phyloP scores from a whole-genome alignment of 805 yeast genomes.

The Candida nitratophila region DNA sequence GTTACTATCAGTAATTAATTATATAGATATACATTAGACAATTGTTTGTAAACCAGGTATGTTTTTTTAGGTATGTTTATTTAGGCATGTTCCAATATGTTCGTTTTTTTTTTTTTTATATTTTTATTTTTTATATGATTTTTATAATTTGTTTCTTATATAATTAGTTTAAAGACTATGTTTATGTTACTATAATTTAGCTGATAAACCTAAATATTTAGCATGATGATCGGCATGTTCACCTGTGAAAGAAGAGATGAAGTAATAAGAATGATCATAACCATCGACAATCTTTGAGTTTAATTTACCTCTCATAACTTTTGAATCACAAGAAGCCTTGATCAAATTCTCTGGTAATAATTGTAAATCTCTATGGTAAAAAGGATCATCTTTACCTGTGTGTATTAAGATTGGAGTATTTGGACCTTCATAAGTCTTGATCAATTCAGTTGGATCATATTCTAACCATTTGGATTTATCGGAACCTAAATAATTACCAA shows the following conservation, averaged over 20 bases:
- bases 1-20: not conserved
- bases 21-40: no score
- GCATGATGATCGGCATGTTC: slow-evolving; percentile 88
- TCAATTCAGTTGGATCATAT: slow-evolving; percentile 81
- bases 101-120: not conserved
- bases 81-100: no score
- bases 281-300: slow-evolving; percentile 63
- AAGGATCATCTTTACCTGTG: slow-evolving; percentile 74
- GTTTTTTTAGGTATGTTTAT: no score
- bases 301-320: slow-evolving; percentile 49
- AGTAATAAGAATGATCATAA: slow-evolving; percentile 88
- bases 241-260: slow-evolving; percentile 69
- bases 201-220: slow-evolving; percentile 31
- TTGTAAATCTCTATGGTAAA: slow-evolving; percentile 44
- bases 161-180: not conserved
- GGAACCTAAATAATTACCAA: slow-evolving; percentile 67
- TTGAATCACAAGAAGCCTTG: slow-evolving; percentile 49
- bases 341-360: slow-evolving; percentile 70
- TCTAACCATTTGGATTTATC: slow-evolving; percentile 56
- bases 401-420: slow-evolving; percentile 63
- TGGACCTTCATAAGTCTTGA: slow-evolving; percentile 49
- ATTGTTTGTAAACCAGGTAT: no score
- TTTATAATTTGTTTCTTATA: not conserved
- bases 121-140: not conserved
- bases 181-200: slow-evolving; percentile 12